Evolutionary conservation across 805 yeast species (phyloP).

Genomic region (Candida anglica): DNA sequence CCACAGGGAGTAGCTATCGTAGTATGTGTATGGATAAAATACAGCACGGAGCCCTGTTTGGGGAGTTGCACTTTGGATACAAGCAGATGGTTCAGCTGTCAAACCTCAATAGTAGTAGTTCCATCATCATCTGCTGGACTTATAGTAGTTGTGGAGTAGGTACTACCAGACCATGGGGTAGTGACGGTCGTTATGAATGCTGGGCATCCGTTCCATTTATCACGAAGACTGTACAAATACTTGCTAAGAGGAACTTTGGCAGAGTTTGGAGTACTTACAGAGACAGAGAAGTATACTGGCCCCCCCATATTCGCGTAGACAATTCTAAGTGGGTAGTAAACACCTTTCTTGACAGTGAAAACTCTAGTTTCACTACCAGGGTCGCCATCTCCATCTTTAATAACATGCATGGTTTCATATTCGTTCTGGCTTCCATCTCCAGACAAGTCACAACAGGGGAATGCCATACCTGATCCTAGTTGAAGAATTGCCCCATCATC

Average conservation of each 20-base stretch:
- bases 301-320: not conserved
- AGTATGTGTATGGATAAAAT: conserved; percentile 3
- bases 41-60: conserved; percentile 5
- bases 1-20: not conserved
- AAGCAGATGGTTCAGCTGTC: too few species aligned
- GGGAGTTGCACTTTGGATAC: too few species aligned
- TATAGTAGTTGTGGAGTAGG: not conserved
- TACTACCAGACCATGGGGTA: too few species aligned
- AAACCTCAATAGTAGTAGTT: not conserved
- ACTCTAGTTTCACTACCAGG: too few species aligned
- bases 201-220: too few species aligned
- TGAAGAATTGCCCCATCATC: conserved; percentile 29
- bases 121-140: not conserved
- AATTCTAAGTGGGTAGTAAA: conserved; percentile 1
- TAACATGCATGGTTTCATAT: too few species aligned
- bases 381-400: too few species aligned
- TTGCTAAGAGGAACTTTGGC: not conserved
- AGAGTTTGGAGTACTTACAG: not conserved
- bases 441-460: conserved; percentile 32
- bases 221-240: not conserved
- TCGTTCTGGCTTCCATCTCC: too few species aligned
- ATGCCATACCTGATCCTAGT: conserved; percentile 22
- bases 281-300: not conserved
- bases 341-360: too few species aligned
- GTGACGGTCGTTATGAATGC: too few species aligned